Conservation (phyloP, 352 stramenopile genomes). For the Aphanomyces invadans region DNA sequence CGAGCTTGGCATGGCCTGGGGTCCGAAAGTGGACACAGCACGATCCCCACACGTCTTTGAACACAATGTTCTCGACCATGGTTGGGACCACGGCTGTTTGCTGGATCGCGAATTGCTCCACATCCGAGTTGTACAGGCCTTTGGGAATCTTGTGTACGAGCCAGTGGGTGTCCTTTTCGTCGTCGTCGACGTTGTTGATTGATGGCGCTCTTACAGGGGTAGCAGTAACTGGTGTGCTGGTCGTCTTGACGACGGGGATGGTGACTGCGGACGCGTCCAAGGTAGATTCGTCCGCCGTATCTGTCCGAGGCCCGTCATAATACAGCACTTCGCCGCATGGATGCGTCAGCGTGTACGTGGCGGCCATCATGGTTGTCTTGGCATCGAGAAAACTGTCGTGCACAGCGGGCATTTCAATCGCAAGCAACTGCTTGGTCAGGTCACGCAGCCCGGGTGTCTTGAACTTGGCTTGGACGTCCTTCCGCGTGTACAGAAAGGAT, state of each 20-base stretch:
- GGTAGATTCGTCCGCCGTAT: background rate
- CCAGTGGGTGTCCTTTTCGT: slow-evolving; percentile 3
- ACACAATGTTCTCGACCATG: slow-evolving; percentile 53
- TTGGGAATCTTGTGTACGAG: slow-evolving; percentile 65
- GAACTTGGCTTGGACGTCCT: slow-evolving; percentile 30
- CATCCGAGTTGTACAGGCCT: slow-evolving; percentile 49
- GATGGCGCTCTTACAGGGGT: no score
- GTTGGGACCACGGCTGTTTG: slow-evolving; percentile 53
- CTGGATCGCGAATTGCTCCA: slow-evolving; percentile 63
- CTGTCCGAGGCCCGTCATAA: slow-evolving; percentile 25
- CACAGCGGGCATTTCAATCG: slow-evolving; percentile 76
- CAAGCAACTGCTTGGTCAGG: slow-evolving; percentile 69
- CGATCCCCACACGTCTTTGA: slow-evolving; percentile 39
- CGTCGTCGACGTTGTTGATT: background rate
- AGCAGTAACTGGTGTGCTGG: no score
- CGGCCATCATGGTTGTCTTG: slow-evolving; percentile 77
- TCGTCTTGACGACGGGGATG: background rate
- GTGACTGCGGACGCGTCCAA: background rate
- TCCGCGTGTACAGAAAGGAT: slow-evolving; percentile 67
- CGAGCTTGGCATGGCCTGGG: slow-evolving; percentile 49
- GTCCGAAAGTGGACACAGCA: slow-evolving; percentile 62
- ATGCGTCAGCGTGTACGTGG: slow-evolving; percentile 65
- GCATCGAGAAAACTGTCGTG: slow-evolving; percentile 83
- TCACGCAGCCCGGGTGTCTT: slow-evolving; percentile 59
- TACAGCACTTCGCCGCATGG: slow-evolving; percentile 54